Evolutionary conservation across 768 basidiomycete species (phyloP), one percentile per base, ranked within the genome.

Genomic region (Pisolithus marmoratus): DNA sequence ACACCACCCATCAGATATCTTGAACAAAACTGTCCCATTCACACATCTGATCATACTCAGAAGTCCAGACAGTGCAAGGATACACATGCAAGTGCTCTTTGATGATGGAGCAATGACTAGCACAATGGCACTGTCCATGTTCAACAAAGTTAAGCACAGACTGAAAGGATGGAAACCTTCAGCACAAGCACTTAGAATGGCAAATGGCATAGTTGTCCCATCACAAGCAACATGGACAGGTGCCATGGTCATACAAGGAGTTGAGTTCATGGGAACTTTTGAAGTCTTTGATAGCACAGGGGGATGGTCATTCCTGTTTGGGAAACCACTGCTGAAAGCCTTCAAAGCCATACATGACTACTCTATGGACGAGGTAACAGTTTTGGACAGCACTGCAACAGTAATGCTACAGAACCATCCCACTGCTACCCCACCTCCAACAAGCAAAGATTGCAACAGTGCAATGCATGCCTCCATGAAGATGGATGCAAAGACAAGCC

Each of bases 131-230:
- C 3, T 17, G 3, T 17, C 38, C n/a, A 20, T 40, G 38, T 40
- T 40, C 38, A 40, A 40, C 38, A 40, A n/a, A 20, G n/a, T 40
- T 3, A 40, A 40, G 17, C 38, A 15, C 38, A 40, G 7, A 8
- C 38, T 40, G 17, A 7, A 40, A 8, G 38, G 38, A 7, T 40
- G 38, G 38, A 8, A n/a, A 40, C 38, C 38, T 17, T 40, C 38
- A 14, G n/a, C 2, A 2, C 38, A 40, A n/a, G 38, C 38, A n/a
- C 54, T 73, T 5, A 40, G 62, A 4, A 70, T 74, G 71, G 72
- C 70, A 14, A 62, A 68, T 53, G 66, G 70, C 0, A 8, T 29
- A 0, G 19, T 57, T 0, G 42, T 52, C 2, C 46, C 45, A 12
- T 54, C 54, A 4, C 8, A 51, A 20, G 59, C 52, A 6, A 20